phyloP scores from a whole-genome alignment of 345 rosid genomes.

The Boechera stricta region DNA sequence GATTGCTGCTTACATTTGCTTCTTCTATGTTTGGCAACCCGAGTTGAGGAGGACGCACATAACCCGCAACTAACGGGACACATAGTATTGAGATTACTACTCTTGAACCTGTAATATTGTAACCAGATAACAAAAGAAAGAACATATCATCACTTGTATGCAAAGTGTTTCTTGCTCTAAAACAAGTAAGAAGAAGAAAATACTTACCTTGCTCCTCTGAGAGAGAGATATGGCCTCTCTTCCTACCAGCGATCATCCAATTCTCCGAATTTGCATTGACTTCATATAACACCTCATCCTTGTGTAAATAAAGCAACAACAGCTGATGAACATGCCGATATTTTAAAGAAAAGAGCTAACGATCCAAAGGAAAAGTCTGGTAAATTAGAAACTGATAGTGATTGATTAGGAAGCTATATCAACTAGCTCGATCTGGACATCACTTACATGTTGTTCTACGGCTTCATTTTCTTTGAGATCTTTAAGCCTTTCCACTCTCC shows the following conservation, averaged over 20 bases:
- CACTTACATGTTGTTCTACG: conserved; percentile 56
- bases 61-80: conserved; percentile 85
- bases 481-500: conserved; percentile 94
- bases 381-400: background rate
- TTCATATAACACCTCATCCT: conserved; percentile 89
- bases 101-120: conserved; percentile 47
- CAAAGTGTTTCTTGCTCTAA: background rate
- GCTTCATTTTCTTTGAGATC: conserved; percentile 53
- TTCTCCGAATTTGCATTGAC: conserved; percentile 71
- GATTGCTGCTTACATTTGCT: conserved; percentile 82
- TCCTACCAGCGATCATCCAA: conserved; percentile 99
- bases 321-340: background rate
- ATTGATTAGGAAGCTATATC: conserved; percentile 14
- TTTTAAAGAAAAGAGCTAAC: background rate
- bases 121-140: conserved; percentile 16
- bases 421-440: conserved; percentile 12
- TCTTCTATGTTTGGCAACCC: conserved; percentile 67
- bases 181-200: conserved; percentile 16
- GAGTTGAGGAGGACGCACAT: conserved; percentile 84
- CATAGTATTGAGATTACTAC: conserved; percentile 78
- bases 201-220: conserved; percentile 68
- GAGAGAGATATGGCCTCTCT: conserved; percentile 82
- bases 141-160: conserved; percentile 11
- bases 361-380: background rate
- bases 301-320: conserved; percentile 32